Conservation (phyloP, 345 rosid species). For the Eucalyptus tenuipes region DNA sequence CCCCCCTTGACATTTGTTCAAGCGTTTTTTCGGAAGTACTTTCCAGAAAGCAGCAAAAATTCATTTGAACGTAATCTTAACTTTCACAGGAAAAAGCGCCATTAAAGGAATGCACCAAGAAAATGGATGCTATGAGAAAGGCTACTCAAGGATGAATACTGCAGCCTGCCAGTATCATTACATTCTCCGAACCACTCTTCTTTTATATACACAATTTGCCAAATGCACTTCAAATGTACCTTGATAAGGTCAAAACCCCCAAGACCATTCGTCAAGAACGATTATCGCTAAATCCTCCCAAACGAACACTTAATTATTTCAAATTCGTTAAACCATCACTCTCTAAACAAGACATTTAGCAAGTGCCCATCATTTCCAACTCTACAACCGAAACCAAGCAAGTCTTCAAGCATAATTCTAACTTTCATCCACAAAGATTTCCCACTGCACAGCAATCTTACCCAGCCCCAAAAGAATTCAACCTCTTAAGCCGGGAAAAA, state of each 20-base stretch:
- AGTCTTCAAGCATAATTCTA: not conserved
- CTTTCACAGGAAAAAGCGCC: not conserved
- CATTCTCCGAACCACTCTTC: not conserved
- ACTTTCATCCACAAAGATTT: not conserved
- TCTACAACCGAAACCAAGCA: not conserved
- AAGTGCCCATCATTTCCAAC: not conserved
- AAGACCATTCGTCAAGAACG: not conserved
- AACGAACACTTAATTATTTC: not conserved
- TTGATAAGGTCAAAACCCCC: not conserved
- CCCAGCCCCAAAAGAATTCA: not conserved
- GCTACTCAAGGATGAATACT: not conserved
- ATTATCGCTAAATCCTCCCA: not conserved
- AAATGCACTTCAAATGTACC: not conserved
- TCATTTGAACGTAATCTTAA: not conserved
- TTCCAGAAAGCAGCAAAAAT: not conserved
- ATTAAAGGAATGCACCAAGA: not conserved
- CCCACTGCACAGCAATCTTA: not conserved
- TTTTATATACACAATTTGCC: not conserved
- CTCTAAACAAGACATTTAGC: not conserved
- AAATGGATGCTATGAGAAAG: not conserved
- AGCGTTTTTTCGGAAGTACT: not conserved
- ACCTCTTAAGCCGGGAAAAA: not conserved
- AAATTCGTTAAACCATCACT: not conserved
- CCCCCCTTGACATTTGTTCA: not conserved
- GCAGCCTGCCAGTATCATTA: not conserved